A percentile compares a stretch with the other conserved stretches of the same genome.
phyloP scores from a whole-genome alignment of 2,329 filamentous ascomycete species.

The Purpureocillium lavendulum region DNA sequence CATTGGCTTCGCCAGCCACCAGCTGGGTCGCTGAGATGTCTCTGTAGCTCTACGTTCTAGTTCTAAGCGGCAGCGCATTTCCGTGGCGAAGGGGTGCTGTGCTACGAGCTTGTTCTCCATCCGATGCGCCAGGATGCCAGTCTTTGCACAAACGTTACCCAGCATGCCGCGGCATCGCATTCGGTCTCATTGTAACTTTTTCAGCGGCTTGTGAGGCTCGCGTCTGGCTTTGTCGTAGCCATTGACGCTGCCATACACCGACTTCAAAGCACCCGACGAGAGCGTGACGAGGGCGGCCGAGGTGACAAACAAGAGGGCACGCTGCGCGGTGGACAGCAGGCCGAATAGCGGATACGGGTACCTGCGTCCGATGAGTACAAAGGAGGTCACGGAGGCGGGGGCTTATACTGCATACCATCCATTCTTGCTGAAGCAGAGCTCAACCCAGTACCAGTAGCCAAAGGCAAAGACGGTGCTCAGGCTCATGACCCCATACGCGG shows the following conservation, averaged over 20 bases:
- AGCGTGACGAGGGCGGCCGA: constrained; percentile 65
- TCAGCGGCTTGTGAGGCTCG: constrained; percentile 20
- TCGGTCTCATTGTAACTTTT: constrained; percentile 18
- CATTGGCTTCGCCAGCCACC: too few relatives aligned
- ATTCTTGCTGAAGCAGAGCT: constrained; percentile 61
- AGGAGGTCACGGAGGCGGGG: neutral
- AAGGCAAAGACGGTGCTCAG: constrained; percentile 53
- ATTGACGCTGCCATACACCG: constrained; percentile 60
- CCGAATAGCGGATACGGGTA: constrained; percentile 86
- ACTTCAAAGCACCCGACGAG: constrained; percentile 62
- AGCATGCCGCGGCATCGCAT: neutral
- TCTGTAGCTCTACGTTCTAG: too few relatives aligned
- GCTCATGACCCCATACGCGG: constrained; percentile 47
- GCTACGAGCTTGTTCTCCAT: too few relatives aligned
- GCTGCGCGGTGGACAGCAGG: constrained; percentile 54
- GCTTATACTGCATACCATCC: constrained; percentile 40
- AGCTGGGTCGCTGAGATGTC: too few relatives aligned
- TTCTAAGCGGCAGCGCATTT: too few relatives aligned
- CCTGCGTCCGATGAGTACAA: constrained; percentile 28
- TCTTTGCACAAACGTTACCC: too few relatives aligned
- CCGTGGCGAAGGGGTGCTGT: too few relatives aligned
- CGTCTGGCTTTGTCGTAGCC: constrained; percentile 34
- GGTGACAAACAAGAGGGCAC: constrained; percentile 58
- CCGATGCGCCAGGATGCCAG: too few relatives aligned
- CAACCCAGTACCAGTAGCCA: constrained; percentile 69